Conservation (phyloP, 164 flowering plant genomes). For the Umbellularia californica region DNA sequence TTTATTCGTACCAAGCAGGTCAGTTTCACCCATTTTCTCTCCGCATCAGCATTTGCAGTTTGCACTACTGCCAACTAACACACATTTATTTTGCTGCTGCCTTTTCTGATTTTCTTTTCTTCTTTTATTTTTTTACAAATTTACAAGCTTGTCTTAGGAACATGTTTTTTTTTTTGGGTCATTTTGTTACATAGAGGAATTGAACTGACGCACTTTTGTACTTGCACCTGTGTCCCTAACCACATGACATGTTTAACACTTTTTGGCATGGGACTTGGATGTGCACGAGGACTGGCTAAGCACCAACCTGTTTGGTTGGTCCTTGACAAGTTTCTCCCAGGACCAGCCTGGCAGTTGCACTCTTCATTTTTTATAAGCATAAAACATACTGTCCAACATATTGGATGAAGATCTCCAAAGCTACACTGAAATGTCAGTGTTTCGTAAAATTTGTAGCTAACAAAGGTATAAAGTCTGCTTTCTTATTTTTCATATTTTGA, state of each 20-base stretch:
- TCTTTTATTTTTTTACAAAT: no score
- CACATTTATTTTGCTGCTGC: no score
- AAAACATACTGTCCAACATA: background rate
- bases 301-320: background rate
- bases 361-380: background rate
- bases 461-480: no score
- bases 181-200: no score
- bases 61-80: no score
- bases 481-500: no score
- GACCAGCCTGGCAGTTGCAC: background rate
- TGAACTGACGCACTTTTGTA: background rate
- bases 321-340: background rate
- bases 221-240: background rate
- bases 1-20: conserved; percentile 90
- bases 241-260: background rate
- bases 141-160: background rate
- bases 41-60: background rate
- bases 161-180: no score
- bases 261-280: no score
- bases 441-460: no score
- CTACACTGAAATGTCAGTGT: no score
- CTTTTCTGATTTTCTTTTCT: background rate
- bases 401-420: background rate
- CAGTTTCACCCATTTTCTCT: conserved; percentile 11
- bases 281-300: background rate